These are phyloP conservation scores for Colletotrichum sp. DNA, from an alignment of 2,329 filamentous ascomycete genomes.

Conservation along the genomic window DNA sequence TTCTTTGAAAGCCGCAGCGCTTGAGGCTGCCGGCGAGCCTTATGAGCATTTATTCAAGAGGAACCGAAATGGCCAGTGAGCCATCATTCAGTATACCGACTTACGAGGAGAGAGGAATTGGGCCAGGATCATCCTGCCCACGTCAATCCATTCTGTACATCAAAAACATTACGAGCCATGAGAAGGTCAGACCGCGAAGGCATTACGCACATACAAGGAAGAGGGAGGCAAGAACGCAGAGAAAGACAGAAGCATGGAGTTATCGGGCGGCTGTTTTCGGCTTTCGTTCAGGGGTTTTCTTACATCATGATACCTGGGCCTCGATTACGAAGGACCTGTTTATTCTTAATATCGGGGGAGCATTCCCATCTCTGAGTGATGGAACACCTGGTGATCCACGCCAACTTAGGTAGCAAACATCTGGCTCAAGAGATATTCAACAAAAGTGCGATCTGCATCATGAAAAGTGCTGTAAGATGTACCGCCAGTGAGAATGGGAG, in stretches of 20 bases:
- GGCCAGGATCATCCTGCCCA: background rate
- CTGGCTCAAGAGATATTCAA: background rate
- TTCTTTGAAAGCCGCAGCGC: background rate
- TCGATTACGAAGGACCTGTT: background rate
- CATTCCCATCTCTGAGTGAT: background rate
- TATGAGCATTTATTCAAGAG: slow-evolving; percentile 4
- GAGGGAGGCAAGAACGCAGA: background rate
- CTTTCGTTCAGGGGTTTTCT: background rate
- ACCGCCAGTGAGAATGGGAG: background rate
- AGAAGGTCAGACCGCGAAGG: background rate
- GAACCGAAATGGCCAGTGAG: background rate
- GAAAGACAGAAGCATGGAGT: background rate
- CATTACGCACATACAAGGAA: background rate
- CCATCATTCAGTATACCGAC: background rate
- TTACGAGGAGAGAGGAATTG: background rate
- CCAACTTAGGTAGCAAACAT: background rate
- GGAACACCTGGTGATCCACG: background rate
- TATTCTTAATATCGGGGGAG: background rate
- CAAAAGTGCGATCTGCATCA: background rate
- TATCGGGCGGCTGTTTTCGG: background rate
- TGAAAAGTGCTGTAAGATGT: background rate
- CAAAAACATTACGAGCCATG: background rate
- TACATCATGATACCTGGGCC: background rate
- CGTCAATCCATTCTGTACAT: background rate
- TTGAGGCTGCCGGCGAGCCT: background rate